These are phyloP conservation scores for Boletellus sp. DNA, from an alignment of 768 basidiomycete genomes.

Conservation along the genomic window DNA sequence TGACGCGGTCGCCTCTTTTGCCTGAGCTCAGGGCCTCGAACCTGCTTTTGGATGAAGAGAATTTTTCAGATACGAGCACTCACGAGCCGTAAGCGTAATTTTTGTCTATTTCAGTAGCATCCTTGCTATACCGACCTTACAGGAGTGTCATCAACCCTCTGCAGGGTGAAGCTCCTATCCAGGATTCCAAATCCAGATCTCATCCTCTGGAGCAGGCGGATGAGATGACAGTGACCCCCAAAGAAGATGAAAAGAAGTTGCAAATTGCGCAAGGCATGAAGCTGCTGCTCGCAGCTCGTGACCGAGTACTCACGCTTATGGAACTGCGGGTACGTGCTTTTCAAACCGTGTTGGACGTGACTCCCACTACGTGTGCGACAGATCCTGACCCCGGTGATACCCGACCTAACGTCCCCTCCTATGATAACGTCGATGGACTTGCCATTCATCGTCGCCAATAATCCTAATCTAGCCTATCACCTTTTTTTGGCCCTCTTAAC, in stretches of 20 bases:
- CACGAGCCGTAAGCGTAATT: conserved; percentile 42
- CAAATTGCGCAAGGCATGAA: conserved; percentile 60
- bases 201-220: conserved; percentile 1
- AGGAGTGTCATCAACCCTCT: conserved; percentile 15
- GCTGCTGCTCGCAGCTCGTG: conserved; percentile 63
- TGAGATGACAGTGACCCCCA: conserved; percentile 34
- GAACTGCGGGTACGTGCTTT: conserved; percentile 59
- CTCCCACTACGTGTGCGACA: conserved; percentile 21
- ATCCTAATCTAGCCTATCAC: conserved; percentile 67
- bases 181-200: background rate
- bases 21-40: conserved; percentile 72
- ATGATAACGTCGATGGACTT: conserved; percentile 69
- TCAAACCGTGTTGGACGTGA: no score
- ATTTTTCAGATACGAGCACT: conserved; percentile 43
- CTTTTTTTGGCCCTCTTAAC: conserved; percentile 58
- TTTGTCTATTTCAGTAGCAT: background rate
- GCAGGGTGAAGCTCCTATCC: conserved; percentile 2
- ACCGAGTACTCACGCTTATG: conserved; percentile 67
- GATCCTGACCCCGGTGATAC: conserved; percentile 51
- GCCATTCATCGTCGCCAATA: conserved; percentile 59
- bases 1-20: conserved; percentile 72
- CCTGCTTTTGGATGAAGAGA: conserved; percentile 63
- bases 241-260: conserved; percentile 57
- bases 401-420: conserved; percentile 40
- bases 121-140: conserved; percentile 16